Percentiles rank a stretch among this genome's conserved stretches.
Evolutionary conservation across 768 basidiomycete genomes (phyloP).

Genomic region (Pleurotus tuoliensis): DNA sequence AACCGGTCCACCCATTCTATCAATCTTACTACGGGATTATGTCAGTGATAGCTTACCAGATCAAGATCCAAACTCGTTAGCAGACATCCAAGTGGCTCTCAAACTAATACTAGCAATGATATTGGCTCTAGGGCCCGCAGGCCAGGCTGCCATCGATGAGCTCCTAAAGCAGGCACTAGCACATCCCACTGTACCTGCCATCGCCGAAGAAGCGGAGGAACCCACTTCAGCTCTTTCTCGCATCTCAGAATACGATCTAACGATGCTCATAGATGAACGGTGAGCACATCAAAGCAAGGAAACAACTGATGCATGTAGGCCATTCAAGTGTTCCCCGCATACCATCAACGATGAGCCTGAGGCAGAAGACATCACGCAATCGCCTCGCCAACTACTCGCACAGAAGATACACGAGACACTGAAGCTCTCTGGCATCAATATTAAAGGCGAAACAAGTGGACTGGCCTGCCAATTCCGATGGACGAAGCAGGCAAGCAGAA

Average conservation of each 20-base stretch:
- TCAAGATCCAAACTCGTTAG: background rate
- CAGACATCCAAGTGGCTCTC: background rate
- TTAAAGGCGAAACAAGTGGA: background rate
- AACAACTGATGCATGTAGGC: slow-evolving; percentile 7
- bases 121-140: background rate
- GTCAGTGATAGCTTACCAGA: background rate
- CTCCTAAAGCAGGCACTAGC: background rate
- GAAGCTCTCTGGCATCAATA: background rate
- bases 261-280: slow-evolving; percentile 7
- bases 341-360: background rate
- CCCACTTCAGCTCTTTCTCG: background rate
- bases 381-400: background rate
- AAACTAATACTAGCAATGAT: background rate
- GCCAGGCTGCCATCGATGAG: background rate
- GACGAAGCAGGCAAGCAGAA: background rate
- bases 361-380: background rate
- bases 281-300: slow-evolving; percentile 16
- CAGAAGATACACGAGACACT: background rate
- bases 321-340: background rate
- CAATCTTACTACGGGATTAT: background rate
- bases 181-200: background rate
- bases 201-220: background rate
- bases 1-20: background rate
- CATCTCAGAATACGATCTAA: slow-evolving; percentile 4
- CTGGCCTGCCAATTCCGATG: background rate